Base-by-base conservation (phyloP, 306 rosid species). In the Cucurbita maxima region DNA sequence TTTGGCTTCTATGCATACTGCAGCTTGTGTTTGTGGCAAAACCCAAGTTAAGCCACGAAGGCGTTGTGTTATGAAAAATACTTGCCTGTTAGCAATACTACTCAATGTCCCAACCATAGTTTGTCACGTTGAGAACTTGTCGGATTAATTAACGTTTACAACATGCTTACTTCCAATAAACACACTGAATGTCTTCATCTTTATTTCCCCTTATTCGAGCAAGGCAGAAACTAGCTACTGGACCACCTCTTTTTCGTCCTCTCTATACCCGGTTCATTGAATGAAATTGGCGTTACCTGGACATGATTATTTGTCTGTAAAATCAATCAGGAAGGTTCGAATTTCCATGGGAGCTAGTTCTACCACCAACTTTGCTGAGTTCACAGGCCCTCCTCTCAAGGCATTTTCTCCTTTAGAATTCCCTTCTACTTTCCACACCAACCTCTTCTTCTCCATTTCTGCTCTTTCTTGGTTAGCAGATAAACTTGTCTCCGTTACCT, bases 271-370 rank as follows among this genome's bases (percentile, higher is more conserved):
- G 16, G 20, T 52, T 52, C 57, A 6, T 48, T 12, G 53, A 13
- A 4, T 13, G 16, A 4, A 13, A 13, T 6, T 48, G 16, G n/a
- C 15, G 12, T 51, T 14, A 19, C 20, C 25, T 10, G 30, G 58
- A 19, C 34, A 52, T 55, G 36, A 56, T 20, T 56, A 20, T 20
- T 56, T 56, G 36, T 2, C 36, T 11, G 43, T 22, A 11, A 30
- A 58, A 37, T 12, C 64, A 58, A 58, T 30, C 40, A 58, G 64
- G 41, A 92, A 89, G 72, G 97, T 87, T 72, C 97, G 79, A 74
- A 92, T 92, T 78, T 92, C 97, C 96, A 89, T 89, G 8, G 96
- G 96, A 74, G 75, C 88, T 70, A 92, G 93, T 69, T 89, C 91
- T 72, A 89, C 96, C 74, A 87, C 82, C 79, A 91, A 83, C 74